Conservation (phyloP, 192 early-diverging fungal species). For the Entomortierella parvispora region DNA sequence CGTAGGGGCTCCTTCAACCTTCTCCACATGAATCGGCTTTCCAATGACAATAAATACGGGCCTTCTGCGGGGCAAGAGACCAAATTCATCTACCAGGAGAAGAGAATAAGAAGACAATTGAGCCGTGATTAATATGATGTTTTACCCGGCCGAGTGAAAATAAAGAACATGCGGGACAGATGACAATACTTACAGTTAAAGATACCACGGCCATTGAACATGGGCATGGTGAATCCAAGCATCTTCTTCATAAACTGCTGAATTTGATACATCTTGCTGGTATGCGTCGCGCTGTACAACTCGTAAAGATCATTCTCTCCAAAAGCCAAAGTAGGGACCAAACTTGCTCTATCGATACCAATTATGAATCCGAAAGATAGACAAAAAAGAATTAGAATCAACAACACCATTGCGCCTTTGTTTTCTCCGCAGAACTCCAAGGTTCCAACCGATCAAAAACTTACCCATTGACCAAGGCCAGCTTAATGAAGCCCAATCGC, state of each 20-base stretch:
- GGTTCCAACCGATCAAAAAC: no score
- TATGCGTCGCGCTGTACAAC: constrained; percentile 74
- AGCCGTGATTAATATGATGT: background rate
- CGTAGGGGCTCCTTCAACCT: constrained; percentile 64
- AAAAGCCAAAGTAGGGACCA: constrained; percentile 93
- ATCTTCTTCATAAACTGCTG: constrained; percentile 78
- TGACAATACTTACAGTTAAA: constrained; percentile 83
- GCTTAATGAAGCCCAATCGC: constrained; percentile 89
- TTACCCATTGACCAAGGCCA: constrained; percentile 82
- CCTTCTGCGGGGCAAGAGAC: constrained; percentile 61
- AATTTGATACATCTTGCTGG: constrained; percentile 70
- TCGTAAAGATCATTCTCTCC: constrained; percentile 95
- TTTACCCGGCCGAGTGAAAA: background rate
- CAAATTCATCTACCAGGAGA: constrained; percentile 59
- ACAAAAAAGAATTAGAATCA: background rate
- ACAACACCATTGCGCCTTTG: background rate
- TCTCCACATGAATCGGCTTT: constrained; percentile 68
- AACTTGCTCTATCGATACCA: constrained; percentile 56
- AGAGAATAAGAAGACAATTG: background rate
- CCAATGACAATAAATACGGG: constrained; percentile 63
- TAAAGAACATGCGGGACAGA: background rate
- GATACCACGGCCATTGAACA: constrained; percentile 88
- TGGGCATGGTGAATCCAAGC: constrained; percentile 76
- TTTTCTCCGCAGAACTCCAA: background rate
- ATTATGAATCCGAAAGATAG: background rate